Evolutionary conservation across 768 basidiomycete genomes (phyloP), one percentile per base, ranked within the genome.

Genomic region (Termitomyces sp.): DNA sequence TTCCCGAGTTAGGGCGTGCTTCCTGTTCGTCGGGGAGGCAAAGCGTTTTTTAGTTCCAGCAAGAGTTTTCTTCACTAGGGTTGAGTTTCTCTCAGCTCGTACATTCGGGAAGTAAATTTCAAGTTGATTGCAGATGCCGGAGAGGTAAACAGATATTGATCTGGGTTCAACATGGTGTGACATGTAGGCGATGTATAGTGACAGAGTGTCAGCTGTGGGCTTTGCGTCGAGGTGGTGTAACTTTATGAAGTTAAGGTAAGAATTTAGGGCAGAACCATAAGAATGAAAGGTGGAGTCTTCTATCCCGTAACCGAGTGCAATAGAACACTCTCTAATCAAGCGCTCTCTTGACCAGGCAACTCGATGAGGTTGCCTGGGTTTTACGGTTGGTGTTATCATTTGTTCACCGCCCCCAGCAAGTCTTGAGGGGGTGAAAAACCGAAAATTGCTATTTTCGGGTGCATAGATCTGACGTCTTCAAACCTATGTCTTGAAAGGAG

Each of bases 101-200:
- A 75, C 66, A 5, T 62, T 5, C 2, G 75, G 74, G 54, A 64
- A 77, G 10, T 62, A 58, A 0, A 64, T 7, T 49, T 75, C 70
- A 0, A 78, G 68, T 20, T 69, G 56, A 31, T 67, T 69, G 56
- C 70, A 3, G n/a, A n/a, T n/a, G n/a, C n/a, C n/a, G n/a, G n/a
- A n/a, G n/a, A n/a, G n/a, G n/a, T n/a, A n/a, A n/a, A 12, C 15
- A 10, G 28, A n/a, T 9, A 54, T 31, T 3, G 42, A 54, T 4
- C 39, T 22, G 6, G 74, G 74, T 15, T 70, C 52, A 45, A 75
- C 73, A 55, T 68, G 65, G 45, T 60, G 51, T 0, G 59, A 70
- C 63, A 69, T 73, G 58, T 63, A 77, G 13, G 69, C 65, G 3
- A 68, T 59, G 33, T 34, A 60, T 58, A 77, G 41, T 69, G 68